Evolutionary conservation across 371 early-diverging fungal species (phyloP), one percentile per base, ranked within the genome.

Genomic region (Saksenaea oblongispora): DNA sequence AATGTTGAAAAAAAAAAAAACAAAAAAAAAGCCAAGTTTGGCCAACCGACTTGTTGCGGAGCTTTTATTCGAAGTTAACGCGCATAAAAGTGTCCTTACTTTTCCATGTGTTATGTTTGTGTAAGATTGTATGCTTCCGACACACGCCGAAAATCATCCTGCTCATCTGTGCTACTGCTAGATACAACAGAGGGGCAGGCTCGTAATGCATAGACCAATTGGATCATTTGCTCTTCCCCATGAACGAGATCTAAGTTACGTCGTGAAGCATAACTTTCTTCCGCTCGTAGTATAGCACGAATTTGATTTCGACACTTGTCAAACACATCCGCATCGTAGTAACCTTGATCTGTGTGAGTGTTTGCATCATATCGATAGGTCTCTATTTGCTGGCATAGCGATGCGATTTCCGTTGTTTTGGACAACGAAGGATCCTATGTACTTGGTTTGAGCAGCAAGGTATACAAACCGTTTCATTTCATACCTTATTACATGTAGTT

Each of bases 201-300:
- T 31, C 31, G 31, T 31, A 31, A 31, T 4, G 31, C 31, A 62
- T 79, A 79, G 0, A 79, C 79, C 10, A 82, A 58, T 41, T 82
- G 83, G n/a, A 82, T 79, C 82, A 82, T 82, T 58, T 82, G 79
- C 47, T 82, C 82, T 47, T 82, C 82, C 17, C 78, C 79, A 22
- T 62, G 65, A 3, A 65, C 64, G 10, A 82, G 55, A 3, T 72
- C 51, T 74, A 79, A 73, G 11, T 76, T 78, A 60, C 74, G 78
- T 24, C 76, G 75, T 2, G 69, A 26, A 18, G 83, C 78, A 67
- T 82, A 79, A 34, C 78, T 79, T 54, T 78, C 56, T 28, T 78
- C 80, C 1, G 80, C 70, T 26, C 76, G 69, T 14, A 82, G 59
- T 37, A 82, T 82, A 9, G 70, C 72, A 15, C 78, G 72, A 47